Evolutionary conservation across 192 early-diverging fungal species (phyloP).

Genomic region (Gorgonomyces haynaldii): DNA sequence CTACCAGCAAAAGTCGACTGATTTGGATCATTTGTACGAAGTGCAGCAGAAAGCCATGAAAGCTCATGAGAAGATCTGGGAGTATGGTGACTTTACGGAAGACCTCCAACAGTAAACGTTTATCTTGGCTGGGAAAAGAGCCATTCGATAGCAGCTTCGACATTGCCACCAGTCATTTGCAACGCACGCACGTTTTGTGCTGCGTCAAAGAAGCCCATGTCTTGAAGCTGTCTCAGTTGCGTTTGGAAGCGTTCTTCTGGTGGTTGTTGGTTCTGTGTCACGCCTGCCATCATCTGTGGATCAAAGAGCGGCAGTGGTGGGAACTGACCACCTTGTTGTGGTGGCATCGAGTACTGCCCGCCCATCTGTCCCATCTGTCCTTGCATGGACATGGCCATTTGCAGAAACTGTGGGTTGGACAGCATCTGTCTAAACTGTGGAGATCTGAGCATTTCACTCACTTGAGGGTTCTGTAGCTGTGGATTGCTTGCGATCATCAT

Average conservation of each 20-base stretch:
- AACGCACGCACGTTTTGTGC: slow-evolving; percentile 84
- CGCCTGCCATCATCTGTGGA: slow-evolving; percentile 4
- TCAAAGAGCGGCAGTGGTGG: neutral
- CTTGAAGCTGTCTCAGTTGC: slow-evolving; percentile 77
- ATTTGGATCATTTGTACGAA: no score
- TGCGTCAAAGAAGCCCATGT: slow-evolving; percentile 94
- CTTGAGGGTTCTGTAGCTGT: slow-evolving; percentile 67
- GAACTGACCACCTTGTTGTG: slow-evolving; percentile 1
- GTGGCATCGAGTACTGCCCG: slow-evolving; percentile 1
- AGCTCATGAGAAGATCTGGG: no score
- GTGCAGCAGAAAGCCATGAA: no score
- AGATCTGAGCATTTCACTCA: slow-evolving; percentile 72
- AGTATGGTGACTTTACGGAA: slow-evolving; percentile 6
- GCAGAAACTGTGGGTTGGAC: slow-evolving; percentile 70
- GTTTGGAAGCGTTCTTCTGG: slow-evolving; percentile 38
- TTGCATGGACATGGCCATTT: slow-evolving; percentile 58
- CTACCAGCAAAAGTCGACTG: neutral
- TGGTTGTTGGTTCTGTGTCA: slow-evolving; percentile 15
- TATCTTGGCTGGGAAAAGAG: slow-evolving; percentile 46
- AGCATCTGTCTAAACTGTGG: slow-evolving; percentile 50
- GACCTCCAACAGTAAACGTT: no score
- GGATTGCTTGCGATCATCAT: slow-evolving; percentile 77
- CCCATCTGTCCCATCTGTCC: slow-evolving; percentile 26
- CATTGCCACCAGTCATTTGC: slow-evolving; percentile 70
- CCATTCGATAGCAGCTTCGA: slow-evolving; percentile 88